Percentiles rank a stretch among this genome's conserved stretches.
Conservation (phyloP, 805 yeast genomes). For the Lachancea kluyveri region DNA sequence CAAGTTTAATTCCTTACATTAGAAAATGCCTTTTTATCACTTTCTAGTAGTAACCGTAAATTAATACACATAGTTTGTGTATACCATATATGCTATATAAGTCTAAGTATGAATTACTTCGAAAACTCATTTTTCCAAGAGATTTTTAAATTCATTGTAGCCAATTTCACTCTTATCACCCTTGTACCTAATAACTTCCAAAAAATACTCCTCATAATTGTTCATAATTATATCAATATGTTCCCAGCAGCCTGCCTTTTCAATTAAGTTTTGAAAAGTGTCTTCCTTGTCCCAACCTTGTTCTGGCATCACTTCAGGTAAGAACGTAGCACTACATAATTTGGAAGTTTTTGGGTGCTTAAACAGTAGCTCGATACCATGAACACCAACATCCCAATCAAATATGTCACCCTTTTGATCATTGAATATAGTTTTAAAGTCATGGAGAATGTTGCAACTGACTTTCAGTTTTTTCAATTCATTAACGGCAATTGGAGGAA, state of each 20-base stretch:
- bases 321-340: conserved; percentile 64
- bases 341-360: conserved; percentile 30
- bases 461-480: conserved; percentile 51
- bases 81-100: too few relatives aligned
- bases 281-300: conserved; percentile 74
- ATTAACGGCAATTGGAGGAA: conserved; percentile 47
- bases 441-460: conserved; percentile 33
- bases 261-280: conserved; percentile 63
- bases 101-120: too few relatives aligned
- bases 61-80: too few relatives aligned
- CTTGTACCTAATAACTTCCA: conserved; percentile 49
- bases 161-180: conserved; percentile 42
- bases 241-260: conserved; percentile 55
- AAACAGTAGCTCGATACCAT: conserved; percentile 69
- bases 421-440: conserved; percentile 29
- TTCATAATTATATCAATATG: conserved; percentile 27
- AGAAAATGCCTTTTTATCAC: too few relatives aligned
- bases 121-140: too few relatives aligned
- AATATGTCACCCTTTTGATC: conserved; percentile 41
- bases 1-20: too few relatives aligned
- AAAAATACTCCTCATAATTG: conserved; percentile 25
- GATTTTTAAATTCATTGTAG: conserved; percentile 35
- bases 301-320: conserved; percentile 87
- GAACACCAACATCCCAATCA: conserved; percentile 78
- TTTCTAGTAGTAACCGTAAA: too few relatives aligned